Evolutionary conservation across 768 basidiomycete species (phyloP), one percentile per base, ranked within the genome.

Genomic region (Calocybe indica): DNA sequence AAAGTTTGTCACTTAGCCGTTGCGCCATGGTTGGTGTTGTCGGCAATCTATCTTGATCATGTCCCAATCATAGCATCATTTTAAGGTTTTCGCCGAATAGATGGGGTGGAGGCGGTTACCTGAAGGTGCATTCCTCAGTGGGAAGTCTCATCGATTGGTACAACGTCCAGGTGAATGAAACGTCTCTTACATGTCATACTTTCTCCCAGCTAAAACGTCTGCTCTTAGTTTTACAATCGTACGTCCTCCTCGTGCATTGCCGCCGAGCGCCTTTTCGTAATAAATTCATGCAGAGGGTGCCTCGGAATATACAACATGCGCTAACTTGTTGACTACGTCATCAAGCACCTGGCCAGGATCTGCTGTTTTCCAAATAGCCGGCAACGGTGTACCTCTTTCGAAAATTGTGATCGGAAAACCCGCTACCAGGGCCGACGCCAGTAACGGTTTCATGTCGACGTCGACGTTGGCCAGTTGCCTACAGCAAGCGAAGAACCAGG

Each of bases 381-480:
- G 72, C 1, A 75, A 64, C 49, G 83, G 83, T 14, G 75, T 88
- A 7, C 59, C 71, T 2, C 56, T 79, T 39, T 61, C 74, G 59
- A 88, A 90, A 64, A 69, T 88, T 43, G 79, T 88, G 51, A 85
- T 90, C 56, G 86, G 85, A 4, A 90, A 90, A 63, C 86, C 85
- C 1, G 80, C 78, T 1, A 66, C 59, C 9, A 47, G 70, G 0
- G 55, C 64, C 6, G 78, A 80, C 45, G 81, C 83, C 2, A 73
- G 51, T 51, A 84, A 77, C 52, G 81, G 83, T 6, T 88, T 76
- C 64, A 81, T 90, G 54, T 67, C 64, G 32, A 70, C 83, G 1
- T 61, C 71, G 1, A 76, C 74, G 11, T 68, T 90, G 13, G 75
- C 80, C 0, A 61, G 63, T 2, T 90, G 88, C 58, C 66, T 88